Evolutionary conservation across 768 basidiomycete species (phyloP).

Genomic region (Trametes elegans): DNA sequence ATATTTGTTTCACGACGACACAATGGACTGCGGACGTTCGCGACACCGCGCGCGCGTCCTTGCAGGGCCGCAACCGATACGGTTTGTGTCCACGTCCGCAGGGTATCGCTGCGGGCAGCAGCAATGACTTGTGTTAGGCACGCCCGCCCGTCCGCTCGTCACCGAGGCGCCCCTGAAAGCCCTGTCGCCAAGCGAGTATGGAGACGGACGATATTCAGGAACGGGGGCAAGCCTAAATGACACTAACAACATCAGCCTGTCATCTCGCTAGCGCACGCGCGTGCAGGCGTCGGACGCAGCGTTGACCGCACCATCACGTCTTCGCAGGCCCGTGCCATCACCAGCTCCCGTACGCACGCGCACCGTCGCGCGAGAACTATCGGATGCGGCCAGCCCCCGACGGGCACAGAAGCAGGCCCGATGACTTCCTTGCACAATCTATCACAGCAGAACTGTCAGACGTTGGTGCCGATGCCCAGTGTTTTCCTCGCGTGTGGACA

Average conservation of each 20-base stretch:
- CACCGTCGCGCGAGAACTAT: neutral
- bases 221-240: slow-evolving; percentile 2
- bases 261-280: neutral
- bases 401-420: neutral
- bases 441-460: slow-evolving; percentile 9
- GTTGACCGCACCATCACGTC: slow-evolving; percentile 1
- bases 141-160: no score
- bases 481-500: neutral
- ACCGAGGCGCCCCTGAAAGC: no score
- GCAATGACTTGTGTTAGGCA: no score
- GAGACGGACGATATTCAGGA: slow-evolving; percentile 3
- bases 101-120: no score
- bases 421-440: slow-evolving; percentile 12
- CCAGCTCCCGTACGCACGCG: no score
- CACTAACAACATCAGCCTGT: neutral
- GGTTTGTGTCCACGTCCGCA: no score
- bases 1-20: no score
- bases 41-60: no score
- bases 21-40: no score
- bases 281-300: neutral
- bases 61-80: no score
- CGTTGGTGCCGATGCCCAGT: no score
- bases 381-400: neutral
- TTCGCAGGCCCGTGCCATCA: neutral
- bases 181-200: neutral